Evolutionary conservation across 768 basidiomycete species (phyloP).

Genomic region (Termitomyces sp.): DNA sequence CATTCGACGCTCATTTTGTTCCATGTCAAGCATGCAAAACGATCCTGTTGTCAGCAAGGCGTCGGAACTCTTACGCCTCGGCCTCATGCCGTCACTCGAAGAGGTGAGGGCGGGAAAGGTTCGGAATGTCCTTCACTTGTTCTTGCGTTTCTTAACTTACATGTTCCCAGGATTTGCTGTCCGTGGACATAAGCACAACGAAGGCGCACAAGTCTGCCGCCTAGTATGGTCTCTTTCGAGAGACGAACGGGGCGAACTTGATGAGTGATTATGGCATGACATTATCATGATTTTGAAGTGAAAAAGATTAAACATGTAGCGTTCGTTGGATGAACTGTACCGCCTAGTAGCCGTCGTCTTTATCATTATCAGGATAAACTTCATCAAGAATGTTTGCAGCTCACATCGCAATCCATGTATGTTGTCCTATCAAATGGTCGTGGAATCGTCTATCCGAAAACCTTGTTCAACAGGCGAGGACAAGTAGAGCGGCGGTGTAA

Average conservation of each 20-base stretch:
- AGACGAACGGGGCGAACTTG: not conserved
- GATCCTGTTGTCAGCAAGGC: constrained; percentile 79
- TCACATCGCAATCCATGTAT: not conserved
- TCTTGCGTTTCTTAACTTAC: not conserved
- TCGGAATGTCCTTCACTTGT: not conserved
- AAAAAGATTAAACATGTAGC: not conserved
- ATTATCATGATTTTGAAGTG: not conserved
- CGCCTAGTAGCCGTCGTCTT: not conserved
- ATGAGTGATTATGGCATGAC: not conserved
- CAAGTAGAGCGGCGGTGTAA: too few relatives aligned
- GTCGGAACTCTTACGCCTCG: constrained; percentile 72
- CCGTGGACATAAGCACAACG: constrained; percentile 34
- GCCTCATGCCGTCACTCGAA: constrained; percentile 72
- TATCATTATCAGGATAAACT: not conserved
- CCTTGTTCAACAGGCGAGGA: too few relatives aligned
- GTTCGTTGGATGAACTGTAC: not conserved
- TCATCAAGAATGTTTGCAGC: not conserved
- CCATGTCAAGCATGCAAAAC: constrained; percentile 58
- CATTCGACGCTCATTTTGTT: not conserved
- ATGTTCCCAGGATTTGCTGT: constrained; percentile 30
- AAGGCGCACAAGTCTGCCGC: not conserved
- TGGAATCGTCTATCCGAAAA: not conserved
- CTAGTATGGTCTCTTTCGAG: not conserved
- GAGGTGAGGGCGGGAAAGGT: constrained; percentile 78
- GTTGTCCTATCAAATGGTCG: not conserved